Evolutionary conservation across 495 filamentous ascomycete genomes (phyloP).

Genomic region (Aspergillus baeticus): DNA sequence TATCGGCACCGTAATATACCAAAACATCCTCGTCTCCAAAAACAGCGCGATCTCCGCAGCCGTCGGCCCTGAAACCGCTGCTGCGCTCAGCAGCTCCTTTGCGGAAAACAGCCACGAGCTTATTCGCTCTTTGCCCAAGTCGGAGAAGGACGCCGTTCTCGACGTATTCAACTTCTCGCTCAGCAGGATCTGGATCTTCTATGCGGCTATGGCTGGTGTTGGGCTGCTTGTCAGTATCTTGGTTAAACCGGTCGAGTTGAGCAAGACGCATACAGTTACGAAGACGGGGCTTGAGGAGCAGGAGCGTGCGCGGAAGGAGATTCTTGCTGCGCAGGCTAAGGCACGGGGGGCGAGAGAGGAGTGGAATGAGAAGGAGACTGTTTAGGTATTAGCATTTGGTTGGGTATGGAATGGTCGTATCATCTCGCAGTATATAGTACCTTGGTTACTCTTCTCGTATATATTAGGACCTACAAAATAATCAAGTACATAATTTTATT

Average conservation of each 20-base stretch:
- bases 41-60: constrained; percentile 33
- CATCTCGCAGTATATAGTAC: no score
- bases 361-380: constrained; percentile 21
- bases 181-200: constrained; percentile 68
- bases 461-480: no score
- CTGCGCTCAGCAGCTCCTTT: constrained; percentile 40
- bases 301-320: constrained; percentile 41
- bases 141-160: constrained; percentile 48
- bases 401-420: no score
- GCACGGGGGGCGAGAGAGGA: constrained; percentile 16
- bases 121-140: constrained; percentile 47
- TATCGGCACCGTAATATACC: constrained; percentile 56
- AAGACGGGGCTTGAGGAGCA: constrained; percentile 62
- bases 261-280: constrained; percentile 56
- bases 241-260: constrained; percentile 55
- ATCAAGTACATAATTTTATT: no score
- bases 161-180: constrained; percentile 56
- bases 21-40: constrained; percentile 51
- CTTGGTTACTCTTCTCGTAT: no score
- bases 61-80: constrained; percentile 32
- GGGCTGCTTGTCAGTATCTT: constrained; percentile 56
- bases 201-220: constrained; percentile 51
- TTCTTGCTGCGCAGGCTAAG: constrained; percentile 28
- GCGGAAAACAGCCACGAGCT: constrained; percentile 60
- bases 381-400: constrained; percentile 9